A percentile compares a stretch with the other conserved stretches of the same genome.
These are phyloP conservation scores for Adiantum capillusveneris DNA, from an alignment of 75 land plant species.

Conservation along the genomic window DNA sequence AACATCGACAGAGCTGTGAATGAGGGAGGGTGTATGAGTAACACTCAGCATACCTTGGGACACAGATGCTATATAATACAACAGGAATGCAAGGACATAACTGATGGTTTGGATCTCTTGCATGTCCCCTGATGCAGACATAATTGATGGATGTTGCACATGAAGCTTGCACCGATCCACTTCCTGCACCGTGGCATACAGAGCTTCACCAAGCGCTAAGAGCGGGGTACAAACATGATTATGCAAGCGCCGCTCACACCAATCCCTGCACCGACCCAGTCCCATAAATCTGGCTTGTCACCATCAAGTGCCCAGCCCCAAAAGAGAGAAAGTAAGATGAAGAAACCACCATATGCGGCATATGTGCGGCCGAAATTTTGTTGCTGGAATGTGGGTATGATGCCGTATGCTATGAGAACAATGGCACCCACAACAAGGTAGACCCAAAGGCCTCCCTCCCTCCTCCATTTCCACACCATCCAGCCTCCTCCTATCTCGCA, in stretches of 20 bases:
- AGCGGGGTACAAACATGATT: constrained; percentile 37
- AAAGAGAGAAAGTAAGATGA: constrained; percentile 35
- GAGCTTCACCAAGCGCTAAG: no score
- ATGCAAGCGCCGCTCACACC: constrained; percentile 30
- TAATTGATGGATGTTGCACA: no score
- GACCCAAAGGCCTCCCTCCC: constrained; percentile 33
- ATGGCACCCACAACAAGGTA: constrained; percentile 27
- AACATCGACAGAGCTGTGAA: no score
- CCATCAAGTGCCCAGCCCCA: constrained; percentile 47
- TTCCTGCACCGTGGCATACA: no score
- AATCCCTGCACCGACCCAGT: constrained; percentile 26
- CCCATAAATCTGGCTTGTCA: constrained; percentile 34
- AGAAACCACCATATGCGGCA: constrained; percentile 46
- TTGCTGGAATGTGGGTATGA: constrained; percentile 38
- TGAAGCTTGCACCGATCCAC: no score
- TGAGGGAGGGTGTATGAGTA: no score
- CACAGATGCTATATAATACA: no score
- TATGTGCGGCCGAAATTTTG: constrained; percentile 37
- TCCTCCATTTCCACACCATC: constrained; percentile 50
- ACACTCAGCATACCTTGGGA: no score
- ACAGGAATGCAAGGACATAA: no score
- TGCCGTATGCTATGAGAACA: constrained; percentile 28
- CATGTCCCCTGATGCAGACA: no score
- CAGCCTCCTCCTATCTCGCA: constrained; percentile 53
- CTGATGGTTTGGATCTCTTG: no score